Evolutionary conservation across 371 early-diverging fungal genomes (phyloP).

Genomic region (Apophysomyces trapeziformis): DNA sequence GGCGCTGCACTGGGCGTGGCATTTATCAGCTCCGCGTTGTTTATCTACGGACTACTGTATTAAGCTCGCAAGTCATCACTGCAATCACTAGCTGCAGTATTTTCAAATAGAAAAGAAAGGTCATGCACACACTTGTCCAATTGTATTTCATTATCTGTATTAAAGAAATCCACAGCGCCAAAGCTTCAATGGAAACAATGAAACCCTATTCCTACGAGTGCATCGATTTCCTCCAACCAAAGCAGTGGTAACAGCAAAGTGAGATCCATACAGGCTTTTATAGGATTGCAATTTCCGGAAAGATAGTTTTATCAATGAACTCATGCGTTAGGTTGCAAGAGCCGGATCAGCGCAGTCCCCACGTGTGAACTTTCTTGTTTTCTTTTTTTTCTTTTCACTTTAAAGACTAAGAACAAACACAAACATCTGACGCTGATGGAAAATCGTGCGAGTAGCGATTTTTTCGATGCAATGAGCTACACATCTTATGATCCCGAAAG

Average conservation of each 20-base stretch:
- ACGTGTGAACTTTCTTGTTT: background rate
- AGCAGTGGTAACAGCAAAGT: background rate
- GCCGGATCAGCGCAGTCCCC: background rate
- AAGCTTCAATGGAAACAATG: background rate
- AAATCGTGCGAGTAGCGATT: constrained; percentile 4
- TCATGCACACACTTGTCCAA: constrained; percentile 2
- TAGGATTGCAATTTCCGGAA: too few relatives aligned
- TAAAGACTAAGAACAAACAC: background rate
- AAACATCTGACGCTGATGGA: constrained; percentile 4
- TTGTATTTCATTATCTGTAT: constrained; percentile 8
- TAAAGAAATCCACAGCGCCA: background rate
- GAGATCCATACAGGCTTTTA: too few relatives aligned
- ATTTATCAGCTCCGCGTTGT: constrained; percentile 35
- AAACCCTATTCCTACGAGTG: background rate
- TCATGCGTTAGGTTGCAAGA: background rate
- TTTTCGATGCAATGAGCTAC: background rate
- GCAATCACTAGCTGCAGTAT: background rate
- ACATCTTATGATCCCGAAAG: background rate
- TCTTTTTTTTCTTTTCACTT: background rate
- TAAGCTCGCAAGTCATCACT: constrained; percentile 1
- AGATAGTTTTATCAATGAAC: background rate
- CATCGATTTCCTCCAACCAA: background rate
- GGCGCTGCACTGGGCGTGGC: constrained; percentile 45
- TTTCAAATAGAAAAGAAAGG: background rate
- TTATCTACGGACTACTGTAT: constrained; percentile 37